These are phyloP conservation scores for Colletotrichum sp. DNA, from an alignment of 2,329 filamentous ascomycete genomes.

Conservation along the genomic window DNA sequence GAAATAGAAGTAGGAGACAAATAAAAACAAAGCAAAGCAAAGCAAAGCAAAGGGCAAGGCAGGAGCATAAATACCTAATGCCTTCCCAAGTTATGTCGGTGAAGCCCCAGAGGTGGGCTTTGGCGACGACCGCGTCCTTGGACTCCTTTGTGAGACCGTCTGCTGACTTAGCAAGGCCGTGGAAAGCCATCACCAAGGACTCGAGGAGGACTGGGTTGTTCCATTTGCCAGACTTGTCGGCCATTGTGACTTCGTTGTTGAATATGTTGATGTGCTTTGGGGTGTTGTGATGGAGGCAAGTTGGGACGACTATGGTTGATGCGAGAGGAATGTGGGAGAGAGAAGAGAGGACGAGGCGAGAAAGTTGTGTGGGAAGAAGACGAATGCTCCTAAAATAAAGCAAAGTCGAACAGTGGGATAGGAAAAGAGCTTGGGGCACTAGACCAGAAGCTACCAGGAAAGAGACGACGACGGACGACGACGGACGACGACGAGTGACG, in stretches of 20 bases:
- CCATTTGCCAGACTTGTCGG: constrained; percentile 28
- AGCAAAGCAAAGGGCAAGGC: neutral
- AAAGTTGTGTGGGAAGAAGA: neutral
- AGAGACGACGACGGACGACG: no score
- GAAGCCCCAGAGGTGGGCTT: constrained; percentile 36
- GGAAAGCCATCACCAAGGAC: constrained; percentile 37
- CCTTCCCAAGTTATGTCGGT: constrained; percentile 45
- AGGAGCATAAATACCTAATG: constrained; percentile 39
- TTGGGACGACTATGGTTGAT: neutral
- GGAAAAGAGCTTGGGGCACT: neutral
- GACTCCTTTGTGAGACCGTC: constrained; percentile 29
- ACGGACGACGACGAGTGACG: no score
- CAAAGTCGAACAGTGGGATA: constrained; percentile 26
- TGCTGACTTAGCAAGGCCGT: constrained; percentile 29
- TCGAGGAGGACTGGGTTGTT: constrained; percentile 36
- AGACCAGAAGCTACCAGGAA: neutral
- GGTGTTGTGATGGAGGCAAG: neutral
- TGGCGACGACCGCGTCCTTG: constrained; percentile 34
- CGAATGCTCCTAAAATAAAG: neutral
- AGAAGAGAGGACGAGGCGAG: neutral
- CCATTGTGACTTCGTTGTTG: constrained; percentile 1
- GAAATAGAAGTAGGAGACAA: neutral
- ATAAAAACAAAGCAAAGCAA: neutral
- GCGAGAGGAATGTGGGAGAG: neutral
- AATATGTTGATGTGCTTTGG: neutral